These are phyloP conservation scores for Sporothrix humicola DNA, from an alignment of 2,329 filamentous ascomycete genomes.

Conservation along the genomic window DNA sequence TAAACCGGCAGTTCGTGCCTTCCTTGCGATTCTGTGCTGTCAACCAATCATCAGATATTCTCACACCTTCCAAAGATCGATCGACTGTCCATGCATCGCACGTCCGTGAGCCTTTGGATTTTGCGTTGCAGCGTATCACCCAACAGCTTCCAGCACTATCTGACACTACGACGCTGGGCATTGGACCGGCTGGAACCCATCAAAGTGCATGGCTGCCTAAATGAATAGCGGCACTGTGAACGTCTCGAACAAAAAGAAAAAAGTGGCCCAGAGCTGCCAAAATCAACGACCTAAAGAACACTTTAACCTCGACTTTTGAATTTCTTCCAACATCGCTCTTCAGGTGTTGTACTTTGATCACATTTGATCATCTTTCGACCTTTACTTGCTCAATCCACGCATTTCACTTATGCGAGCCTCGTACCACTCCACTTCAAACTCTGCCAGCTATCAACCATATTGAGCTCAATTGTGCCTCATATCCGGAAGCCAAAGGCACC, in stretches of 20 bases:
- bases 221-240: slow-evolving; percentile 25
- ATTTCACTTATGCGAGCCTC: background rate
- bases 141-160: background rate
- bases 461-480: background rate
- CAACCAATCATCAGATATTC: slow-evolving; percentile 12
- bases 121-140: background rate
- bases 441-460: background rate
- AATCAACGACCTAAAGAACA: background rate
- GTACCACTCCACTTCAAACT: background rate
- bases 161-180: slow-evolving; percentile 14
- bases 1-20: background rate
- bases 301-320: background rate
- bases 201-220: slow-evolving; percentile 28
- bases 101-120: slow-evolving; percentile 22
- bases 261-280: background rate
- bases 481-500: background rate
- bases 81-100: slow-evolving; percentile 26
- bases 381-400: background rate
- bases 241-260: background rate
- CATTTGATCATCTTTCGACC: background rate
- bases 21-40: background rate
- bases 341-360: background rate
- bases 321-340: background rate
- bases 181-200: background rate
- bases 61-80: slow-evolving; percentile 21